Evolutionary conservation across 2,329 filamentous ascomycete species (phyloP).

Genomic region (Chrysoporthe puriensis): DNA sequence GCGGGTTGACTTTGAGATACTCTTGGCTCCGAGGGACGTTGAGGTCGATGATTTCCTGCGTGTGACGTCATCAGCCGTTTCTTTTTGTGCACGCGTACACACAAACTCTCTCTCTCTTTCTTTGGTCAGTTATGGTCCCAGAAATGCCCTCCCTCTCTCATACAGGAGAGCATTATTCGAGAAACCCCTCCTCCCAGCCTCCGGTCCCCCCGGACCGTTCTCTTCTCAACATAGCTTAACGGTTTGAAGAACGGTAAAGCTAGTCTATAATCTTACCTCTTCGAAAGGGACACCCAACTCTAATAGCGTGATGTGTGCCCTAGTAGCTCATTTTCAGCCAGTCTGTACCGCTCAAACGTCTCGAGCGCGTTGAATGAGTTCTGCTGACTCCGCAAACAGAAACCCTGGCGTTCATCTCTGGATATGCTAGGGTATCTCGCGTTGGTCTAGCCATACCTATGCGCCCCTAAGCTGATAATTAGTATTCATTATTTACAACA

Average conservation of each 20-base stretch:
- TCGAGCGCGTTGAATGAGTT: background rate
- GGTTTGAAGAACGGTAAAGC: background rate
- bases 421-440: constrained; percentile 53
- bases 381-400: background rate
- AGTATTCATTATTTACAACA: background rate
- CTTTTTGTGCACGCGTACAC: too few species aligned
- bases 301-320: constrained; percentile 71
- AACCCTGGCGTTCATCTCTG: constrained; percentile 39
- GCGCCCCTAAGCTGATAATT: constrained; percentile 1
- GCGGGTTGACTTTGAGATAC: constrained; percentile 78
- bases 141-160: too few species aligned
- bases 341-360: background rate
- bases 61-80: background rate
- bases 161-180: too few species aligned
- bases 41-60: constrained; percentile 69
- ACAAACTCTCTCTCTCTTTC: background rate
- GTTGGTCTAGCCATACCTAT: background rate
- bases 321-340: constrained; percentile 35
- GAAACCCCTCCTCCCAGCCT: too few species aligned
- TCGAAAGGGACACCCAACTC: constrained; percentile 70
- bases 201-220: background rate
- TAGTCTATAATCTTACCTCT: constrained; percentile 43
- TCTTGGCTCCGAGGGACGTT: constrained; percentile 68
- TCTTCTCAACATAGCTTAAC: too few species aligned
- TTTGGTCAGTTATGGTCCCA: background rate